These are phyloP conservation scores for Penicillium arizonense DNA, from an alignment of 495 filamentous ascomycete genomes.

Conservation along the genomic window DNA sequence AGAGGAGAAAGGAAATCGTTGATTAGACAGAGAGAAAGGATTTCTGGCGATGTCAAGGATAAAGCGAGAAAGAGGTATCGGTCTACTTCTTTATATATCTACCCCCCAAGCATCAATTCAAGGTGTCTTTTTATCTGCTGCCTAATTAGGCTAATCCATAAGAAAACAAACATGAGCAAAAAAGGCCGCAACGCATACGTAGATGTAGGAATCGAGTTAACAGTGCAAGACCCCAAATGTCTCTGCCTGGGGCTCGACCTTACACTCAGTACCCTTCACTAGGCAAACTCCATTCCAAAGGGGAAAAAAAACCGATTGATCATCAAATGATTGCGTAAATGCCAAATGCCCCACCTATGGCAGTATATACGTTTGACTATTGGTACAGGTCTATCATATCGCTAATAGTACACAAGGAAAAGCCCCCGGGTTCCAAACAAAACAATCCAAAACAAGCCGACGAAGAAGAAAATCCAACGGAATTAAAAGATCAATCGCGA, in stretches of 20 bases:
- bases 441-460: neutral
- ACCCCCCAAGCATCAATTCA: neutral
- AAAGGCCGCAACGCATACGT: too few relatives aligned
- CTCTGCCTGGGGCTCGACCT: neutral
- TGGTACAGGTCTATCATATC: slow-evolving; percentile 36
- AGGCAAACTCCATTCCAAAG: neutral
- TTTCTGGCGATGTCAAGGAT: too few relatives aligned
- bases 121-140: neutral
- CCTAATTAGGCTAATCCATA: neutral
- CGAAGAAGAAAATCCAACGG: neutral
- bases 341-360: neutral
- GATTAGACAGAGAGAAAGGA: neutral
- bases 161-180: too few relatives aligned
- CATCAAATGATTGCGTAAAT: too few relatives aligned
- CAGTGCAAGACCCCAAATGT: neutral
- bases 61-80: too few relatives aligned
- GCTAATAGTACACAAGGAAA: slow-evolving; percentile 21
- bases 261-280: neutral
- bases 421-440: neutral
- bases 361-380: slow-evolving; percentile 17
- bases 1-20: neutral
- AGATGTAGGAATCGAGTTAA: neutral
- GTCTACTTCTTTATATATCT: neutral
- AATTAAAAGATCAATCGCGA: slow-evolving; percentile 29
- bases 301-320: neutral